phyloP scores from a whole-genome alignment of 352 stramenopile species.

The Phytophthora hybrid region DNA sequence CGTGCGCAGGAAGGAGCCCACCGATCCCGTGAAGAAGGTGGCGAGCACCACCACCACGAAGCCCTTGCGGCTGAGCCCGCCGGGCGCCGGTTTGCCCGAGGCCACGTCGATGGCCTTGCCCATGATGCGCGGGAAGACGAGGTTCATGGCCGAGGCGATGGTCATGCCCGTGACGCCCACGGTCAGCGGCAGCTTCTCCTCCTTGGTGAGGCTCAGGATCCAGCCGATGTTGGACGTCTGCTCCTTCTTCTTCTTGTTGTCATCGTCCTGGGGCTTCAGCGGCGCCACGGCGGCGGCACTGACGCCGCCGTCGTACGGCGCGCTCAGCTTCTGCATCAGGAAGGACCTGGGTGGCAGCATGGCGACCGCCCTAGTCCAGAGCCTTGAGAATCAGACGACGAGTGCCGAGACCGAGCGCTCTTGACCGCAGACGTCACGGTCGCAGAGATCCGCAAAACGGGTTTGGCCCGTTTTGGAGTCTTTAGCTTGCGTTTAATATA shows the following conservation, averaged over 20 bases:
- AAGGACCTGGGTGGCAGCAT: conserved; percentile 79
- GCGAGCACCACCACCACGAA: conserved; percentile 88
- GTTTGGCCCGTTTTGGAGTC: too few species aligned
- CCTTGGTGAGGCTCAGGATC: conserved; percentile 72
- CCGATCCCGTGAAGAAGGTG: conserved; percentile 85
- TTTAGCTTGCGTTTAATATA: too few species aligned
- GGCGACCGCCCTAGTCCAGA: conserved; percentile 2
- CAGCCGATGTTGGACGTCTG: conserved; percentile 62
- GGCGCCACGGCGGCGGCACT: conserved; percentile 14
- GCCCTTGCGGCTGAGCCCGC: conserved; percentile 79
- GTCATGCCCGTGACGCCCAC: conserved; percentile 83
- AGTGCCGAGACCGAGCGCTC: not conserved
- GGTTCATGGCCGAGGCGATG: conserved; percentile 88
- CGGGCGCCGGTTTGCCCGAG: conserved; percentile 75
- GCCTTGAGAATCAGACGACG: conserved; percentile 2
- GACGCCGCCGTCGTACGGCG: conserved; percentile 36
- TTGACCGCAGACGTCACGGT: not conserved
- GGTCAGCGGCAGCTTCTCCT: conserved; percentile 74
- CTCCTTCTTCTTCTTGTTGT: conserved; percentile 15
- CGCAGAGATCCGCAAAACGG: not conserved
- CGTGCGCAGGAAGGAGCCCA: conserved; percentile 88
- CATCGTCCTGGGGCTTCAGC: not conserved
- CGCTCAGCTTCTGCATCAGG: conserved; percentile 72
- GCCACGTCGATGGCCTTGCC: conserved; percentile 89
- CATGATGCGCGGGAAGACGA: conserved; percentile 91